Evolutionary conservation across 768 basidiomycete species (phyloP).

Genomic region (Tylopilus felleus): DNA sequence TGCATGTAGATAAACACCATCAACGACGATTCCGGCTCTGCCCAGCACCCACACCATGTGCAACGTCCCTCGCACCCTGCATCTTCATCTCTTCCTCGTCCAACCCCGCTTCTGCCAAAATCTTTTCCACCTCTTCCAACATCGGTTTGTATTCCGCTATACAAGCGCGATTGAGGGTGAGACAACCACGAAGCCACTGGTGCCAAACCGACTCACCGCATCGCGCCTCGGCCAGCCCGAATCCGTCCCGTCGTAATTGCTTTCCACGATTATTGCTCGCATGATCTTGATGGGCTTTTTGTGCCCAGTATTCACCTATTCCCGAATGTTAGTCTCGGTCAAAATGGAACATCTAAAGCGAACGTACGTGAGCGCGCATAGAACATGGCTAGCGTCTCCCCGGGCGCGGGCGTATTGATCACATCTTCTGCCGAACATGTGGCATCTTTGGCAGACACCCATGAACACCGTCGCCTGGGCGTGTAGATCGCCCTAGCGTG

Average conservation of each 20-base stretch:
- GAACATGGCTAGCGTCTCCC: slow-evolving; percentile 80
- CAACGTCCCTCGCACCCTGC: slow-evolving; percentile 44
- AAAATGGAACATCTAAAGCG: neutral
- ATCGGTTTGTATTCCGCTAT: slow-evolving; percentile 79
- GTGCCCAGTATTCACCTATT: slow-evolving; percentile 78
- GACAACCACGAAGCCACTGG: neutral
- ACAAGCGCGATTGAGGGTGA: neutral
- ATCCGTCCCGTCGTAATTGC: slow-evolving; percentile 72
- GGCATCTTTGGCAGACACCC: slow-evolving; percentile 59
- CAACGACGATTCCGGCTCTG: slow-evolving; percentile 53
- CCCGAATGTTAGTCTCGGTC: neutral
- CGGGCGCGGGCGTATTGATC: slow-evolving; percentile 76
- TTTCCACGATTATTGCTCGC: slow-evolving; percentile 70
- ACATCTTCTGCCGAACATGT: slow-evolving; percentile 63
- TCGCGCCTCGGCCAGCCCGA: slow-evolving; percentile 66
- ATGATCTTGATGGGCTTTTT: slow-evolving; percentile 54
- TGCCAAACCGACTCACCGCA: slow-evolving; percentile 46
- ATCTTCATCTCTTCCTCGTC: slow-evolving; percentile 78
- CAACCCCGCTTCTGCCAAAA: slow-evolving; percentile 77
- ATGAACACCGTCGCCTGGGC: slow-evolving; percentile 51
- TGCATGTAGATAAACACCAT: neutral
- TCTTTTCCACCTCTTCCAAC: slow-evolving; percentile 77
- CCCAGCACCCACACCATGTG: slow-evolving; percentile 34
- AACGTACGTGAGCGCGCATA: slow-evolving; percentile 75
- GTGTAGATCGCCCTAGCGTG: slow-evolving; percentile 36